Evolutionary conservation across 2,329 filamentous ascomycete species (phyloP).

Genomic region (Biscogniauxia sp.): DNA sequence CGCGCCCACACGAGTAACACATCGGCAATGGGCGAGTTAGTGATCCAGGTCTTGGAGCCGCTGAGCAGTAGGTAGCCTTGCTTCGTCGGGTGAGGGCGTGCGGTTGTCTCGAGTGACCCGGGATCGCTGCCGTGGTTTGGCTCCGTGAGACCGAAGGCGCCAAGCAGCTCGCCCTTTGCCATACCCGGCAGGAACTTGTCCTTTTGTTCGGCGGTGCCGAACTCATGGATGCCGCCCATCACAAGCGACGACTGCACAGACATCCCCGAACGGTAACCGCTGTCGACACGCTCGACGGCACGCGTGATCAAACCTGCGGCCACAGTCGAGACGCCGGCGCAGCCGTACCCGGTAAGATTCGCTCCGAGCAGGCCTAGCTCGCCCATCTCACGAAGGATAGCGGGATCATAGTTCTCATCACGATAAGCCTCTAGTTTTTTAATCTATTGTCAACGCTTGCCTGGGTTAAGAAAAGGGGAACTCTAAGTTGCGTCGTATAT

Average conservation of each 20-base stretch:
- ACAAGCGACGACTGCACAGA: slow-evolving; percentile 90
- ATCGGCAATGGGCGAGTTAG: slow-evolving; percentile 87
- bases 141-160: slow-evolving; percentile 87
- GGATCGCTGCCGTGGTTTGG: slow-evolving; percentile 92
- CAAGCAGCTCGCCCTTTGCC: slow-evolving; percentile 78
- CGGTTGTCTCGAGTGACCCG: slow-evolving; percentile 83
- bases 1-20: slow-evolving; percentile 91
- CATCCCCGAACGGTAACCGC: slow-evolving; percentile 88
- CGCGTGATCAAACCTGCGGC: slow-evolving; percentile 87
- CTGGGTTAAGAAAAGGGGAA: slow-evolving; percentile 10
- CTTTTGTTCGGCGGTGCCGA: slow-evolving; percentile 83
- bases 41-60: slow-evolving; percentile 93
- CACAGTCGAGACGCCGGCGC: slow-evolving; percentile 82
- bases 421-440: slow-evolving; percentile 48
- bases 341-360: slow-evolving; percentile 83
- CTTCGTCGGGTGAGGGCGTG: slow-evolving; percentile 80
- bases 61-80: slow-evolving; percentile 77
- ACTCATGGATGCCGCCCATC: slow-evolving; percentile 89
- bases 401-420: slow-evolving; percentile 80
- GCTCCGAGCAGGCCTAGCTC: slow-evolving; percentile 85
- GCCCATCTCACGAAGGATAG: slow-evolving; percentile 88
- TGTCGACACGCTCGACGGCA: slow-evolving; percentile 87
- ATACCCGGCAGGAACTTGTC: slow-evolving; percentile 77
- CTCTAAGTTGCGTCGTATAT: background rate
- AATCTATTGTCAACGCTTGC: background rate